Evolutionary conservation across 2,329 filamentous ascomycete genomes (phyloP).

Genomic region (Aureobasidium melanogenum): DNA sequence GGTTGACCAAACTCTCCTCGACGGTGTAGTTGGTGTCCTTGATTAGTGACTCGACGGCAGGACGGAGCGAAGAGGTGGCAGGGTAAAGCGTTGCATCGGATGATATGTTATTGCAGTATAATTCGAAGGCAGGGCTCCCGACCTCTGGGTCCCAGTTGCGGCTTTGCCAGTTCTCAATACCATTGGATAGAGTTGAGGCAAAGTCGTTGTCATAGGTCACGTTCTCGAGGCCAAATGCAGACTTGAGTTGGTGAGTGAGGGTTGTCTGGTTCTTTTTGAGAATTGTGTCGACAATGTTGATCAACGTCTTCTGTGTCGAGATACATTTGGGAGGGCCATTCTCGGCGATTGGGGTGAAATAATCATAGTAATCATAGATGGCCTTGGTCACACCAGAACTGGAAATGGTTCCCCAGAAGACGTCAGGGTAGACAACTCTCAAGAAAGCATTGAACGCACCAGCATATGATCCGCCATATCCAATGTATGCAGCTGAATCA

Average conservation of each 20-base stretch:
- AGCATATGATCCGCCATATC: slow-evolving; percentile 78
- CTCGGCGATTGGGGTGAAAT: slow-evolving; percentile 50
- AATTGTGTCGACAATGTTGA: slow-evolving; percentile 51
- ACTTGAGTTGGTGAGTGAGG: slow-evolving; percentile 41
- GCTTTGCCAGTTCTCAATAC: slow-evolving; percentile 41
- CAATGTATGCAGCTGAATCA: slow-evolving; percentile 59
- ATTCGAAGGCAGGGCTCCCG: slow-evolving; percentile 39
- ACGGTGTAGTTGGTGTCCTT: slow-evolving; percentile 38
- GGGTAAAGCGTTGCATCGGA: slow-evolving; percentile 35
- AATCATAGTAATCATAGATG: slow-evolving; percentile 67
- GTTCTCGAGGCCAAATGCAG: slow-evolving; percentile 42
- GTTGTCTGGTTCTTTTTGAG: slow-evolving; percentile 38
- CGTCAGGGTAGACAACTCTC: slow-evolving; percentile 65
- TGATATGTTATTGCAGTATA: slow-evolving; percentile 51
- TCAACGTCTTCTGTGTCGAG: slow-evolving; percentile 51
- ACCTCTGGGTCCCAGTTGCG: slow-evolving; percentile 52
- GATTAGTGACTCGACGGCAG: slow-evolving; percentile 37
- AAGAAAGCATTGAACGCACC: slow-evolving; percentile 71
- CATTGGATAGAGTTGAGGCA: neutral
- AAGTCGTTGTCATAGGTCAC: slow-evolving; percentile 28
- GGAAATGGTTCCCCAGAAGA: slow-evolving; percentile 71
- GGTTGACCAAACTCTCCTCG: slow-evolving; percentile 38
- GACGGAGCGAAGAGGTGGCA: slow-evolving; percentile 27
- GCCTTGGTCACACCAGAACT: slow-evolving; percentile 62
- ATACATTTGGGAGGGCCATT: slow-evolving; percentile 56